Evolutionary conservation across 2,329 filamentous ascomycete species (phyloP).

Genomic region (Colletotrichum sp.): DNA sequence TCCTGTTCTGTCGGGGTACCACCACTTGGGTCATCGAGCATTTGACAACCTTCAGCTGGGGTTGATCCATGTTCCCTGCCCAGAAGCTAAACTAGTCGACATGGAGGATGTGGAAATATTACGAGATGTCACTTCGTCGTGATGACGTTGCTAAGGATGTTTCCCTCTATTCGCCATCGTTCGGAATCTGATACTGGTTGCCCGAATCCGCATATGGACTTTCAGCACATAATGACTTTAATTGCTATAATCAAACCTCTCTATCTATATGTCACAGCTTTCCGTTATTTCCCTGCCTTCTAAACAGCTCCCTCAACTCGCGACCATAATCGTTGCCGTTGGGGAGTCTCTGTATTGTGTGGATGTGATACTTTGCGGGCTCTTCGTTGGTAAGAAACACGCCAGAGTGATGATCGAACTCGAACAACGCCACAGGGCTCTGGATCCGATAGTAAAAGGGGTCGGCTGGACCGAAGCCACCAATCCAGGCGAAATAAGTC

Average conservation of each 20-base stretch:
- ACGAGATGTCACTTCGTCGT: background rate
- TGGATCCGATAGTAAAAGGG: background rate
- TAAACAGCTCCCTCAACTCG: background rate
- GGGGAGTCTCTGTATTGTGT: background rate
- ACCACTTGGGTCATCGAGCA: background rate
- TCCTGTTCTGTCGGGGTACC: background rate
- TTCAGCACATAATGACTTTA: background rate
- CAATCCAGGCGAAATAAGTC: background rate
- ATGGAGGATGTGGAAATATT: background rate
- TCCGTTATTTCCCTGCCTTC: background rate
- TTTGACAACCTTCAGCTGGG: background rate
- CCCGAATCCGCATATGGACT: background rate
- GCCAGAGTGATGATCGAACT: background rate
- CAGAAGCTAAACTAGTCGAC: background rate
- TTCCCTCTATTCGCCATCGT: background rate
- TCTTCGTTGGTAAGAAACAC: background rate
- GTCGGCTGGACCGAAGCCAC: background rate
- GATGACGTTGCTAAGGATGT: background rate
- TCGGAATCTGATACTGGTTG: background rate
- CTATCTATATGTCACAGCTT: background rate
- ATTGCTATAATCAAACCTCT: background rate
- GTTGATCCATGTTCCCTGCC: background rate
- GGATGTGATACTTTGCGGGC: background rate
- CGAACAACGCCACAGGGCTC: background rate
- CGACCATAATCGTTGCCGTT: background rate